Percentiles rank a stretch among this genome's conserved stretches.
These are phyloP conservation scores for Puccinia coronata DNA, from an alignment of 1,284 basidiomycete genomes.

Conservation along the genomic window DNA sequence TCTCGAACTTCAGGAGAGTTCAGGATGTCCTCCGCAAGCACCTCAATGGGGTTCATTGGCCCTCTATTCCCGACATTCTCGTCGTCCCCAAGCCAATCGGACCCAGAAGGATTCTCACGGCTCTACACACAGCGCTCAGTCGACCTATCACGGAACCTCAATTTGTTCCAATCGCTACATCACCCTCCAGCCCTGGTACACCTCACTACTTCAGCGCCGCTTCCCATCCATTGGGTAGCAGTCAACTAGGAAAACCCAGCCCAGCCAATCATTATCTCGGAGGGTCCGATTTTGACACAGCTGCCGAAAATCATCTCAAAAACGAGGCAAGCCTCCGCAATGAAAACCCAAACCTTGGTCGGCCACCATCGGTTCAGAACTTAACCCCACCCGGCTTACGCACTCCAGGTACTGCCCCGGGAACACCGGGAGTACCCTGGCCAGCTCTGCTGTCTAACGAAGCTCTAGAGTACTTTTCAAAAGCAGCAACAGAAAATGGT, in stretches of 20 bases:
- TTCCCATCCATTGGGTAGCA: conserved; percentile 11
- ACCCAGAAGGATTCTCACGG: conserved; percentile 82
- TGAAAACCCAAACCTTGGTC: not conserved
- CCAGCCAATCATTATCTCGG: conserved; percentile 8
- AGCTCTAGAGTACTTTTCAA: conserved; percentile 49
- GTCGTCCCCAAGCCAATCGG: conserved; percentile 94
- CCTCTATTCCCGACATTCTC: conserved; percentile 73
- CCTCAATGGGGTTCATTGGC: conserved; percentile 62
- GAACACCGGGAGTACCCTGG: conserved; percentile 39
- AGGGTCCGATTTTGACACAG: conserved; percentile 35
- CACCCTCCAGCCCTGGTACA: conserved; percentile 64
- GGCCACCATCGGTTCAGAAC: conserved; percentile 24
- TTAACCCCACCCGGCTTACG: conserved; percentile 38
- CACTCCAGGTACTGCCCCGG: conserved; percentile 44
- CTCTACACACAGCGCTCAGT: conserved; percentile 79
- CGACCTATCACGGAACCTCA: conserved; percentile 83
- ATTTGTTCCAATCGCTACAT: conserved; percentile 87
- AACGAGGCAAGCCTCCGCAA: conserved; percentile 8
- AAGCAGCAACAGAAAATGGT: conserved; percentile 44
- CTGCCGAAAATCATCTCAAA: conserved; percentile 35
- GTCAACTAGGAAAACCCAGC: conserved; percentile 29
- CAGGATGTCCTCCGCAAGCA: conserved; percentile 79
- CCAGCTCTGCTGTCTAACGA: conserved; percentile 42
- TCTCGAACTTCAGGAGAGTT: conserved; percentile 80
- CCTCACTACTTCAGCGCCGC: conserved; percentile 53